Percentiles rank a stretch among this genome's conserved stretches.
These are phyloP conservation scores for Powellomyces hirtus DNA, from an alignment of 192 early-diverging fungal species.

Conservation along the genomic window DNA sequence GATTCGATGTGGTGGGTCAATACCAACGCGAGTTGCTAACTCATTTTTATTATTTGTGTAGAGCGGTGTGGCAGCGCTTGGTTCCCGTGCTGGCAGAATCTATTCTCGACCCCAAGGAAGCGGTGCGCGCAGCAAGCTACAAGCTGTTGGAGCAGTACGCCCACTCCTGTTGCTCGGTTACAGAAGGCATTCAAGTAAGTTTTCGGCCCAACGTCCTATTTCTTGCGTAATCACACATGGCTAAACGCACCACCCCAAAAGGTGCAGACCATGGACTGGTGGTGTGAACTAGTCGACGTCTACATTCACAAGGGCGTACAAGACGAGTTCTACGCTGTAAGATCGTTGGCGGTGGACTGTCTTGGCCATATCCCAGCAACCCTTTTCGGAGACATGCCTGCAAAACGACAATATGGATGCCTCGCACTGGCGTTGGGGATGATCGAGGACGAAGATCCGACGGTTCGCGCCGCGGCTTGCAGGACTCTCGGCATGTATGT, in stretches of 20 bases:
- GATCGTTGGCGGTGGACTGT: constrained; percentile 29
- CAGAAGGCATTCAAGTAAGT: too few relatives aligned
- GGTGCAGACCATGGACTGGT: constrained; percentile 1
- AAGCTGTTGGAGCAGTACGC: constrained; percentile 41
- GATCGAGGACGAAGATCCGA: constrained; percentile 49
- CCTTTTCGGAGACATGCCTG: constrained; percentile 17
- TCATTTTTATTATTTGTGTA: background rate
- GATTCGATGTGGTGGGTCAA: too few relatives aligned
- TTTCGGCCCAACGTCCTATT: too few relatives aligned
- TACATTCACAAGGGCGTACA: constrained; percentile 10
- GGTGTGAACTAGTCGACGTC: constrained; percentile 14
- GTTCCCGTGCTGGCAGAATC: background rate
- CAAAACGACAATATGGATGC: constrained; percentile 19
- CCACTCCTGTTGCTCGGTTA: constrained; percentile 13
- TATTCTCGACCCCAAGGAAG: constrained; percentile 11
- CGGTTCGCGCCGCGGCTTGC: constrained; percentile 63
- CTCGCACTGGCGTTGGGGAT: constrained; percentile 24
- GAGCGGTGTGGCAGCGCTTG: constrained; percentile 13
- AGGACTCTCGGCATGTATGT: constrained; percentile 64
- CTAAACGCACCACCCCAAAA: too few relatives aligned
- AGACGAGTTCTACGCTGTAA: constrained; percentile 29
- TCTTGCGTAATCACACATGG: too few relatives aligned
- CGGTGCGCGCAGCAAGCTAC: constrained; percentile 26
- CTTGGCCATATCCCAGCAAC: constrained; percentile 28
- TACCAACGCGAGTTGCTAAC: too few relatives aligned